Conservation (phyloP, 305 asterid genomes). For the Fraxinus angustifolia region DNA sequence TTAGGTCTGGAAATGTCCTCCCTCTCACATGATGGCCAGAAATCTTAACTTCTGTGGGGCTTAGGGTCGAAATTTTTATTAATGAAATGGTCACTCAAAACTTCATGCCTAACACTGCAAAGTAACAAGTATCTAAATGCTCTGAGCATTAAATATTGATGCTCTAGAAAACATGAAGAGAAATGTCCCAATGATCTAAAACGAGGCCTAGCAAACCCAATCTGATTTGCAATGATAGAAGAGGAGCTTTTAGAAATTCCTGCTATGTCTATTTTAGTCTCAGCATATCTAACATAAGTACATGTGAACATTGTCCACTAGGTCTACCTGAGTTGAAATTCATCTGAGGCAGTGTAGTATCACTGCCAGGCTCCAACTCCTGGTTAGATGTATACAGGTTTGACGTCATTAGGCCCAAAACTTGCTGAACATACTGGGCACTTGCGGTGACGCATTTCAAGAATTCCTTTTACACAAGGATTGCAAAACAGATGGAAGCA, state of each 20-base stretch:
- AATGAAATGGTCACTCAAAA: conserved; percentile 21
- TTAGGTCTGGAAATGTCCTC: not conserved
- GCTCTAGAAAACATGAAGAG: not conserved
- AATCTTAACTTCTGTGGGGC: conserved; percentile 9
- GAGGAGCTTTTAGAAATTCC: conserved; percentile 22
- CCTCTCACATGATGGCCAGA: conserved; percentile 11
- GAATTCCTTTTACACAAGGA: conserved; percentile 70
- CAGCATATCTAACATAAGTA: conserved; percentile 22
- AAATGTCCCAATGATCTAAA: conserved; percentile 24
- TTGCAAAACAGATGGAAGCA: conserved; percentile 96
- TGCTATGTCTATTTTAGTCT: conserved; percentile 11
- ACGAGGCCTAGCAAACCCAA: conserved; percentile 18
- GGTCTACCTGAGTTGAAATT: not conserved
- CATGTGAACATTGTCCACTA: conserved; percentile 19
- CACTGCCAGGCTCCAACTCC: conserved; percentile 16
- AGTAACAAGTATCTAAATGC: conserved; percentile 16
- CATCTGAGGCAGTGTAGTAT: conserved; percentile 15
- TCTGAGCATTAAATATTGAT: conserved; percentile 22
- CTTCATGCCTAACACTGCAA: conserved; percentile 24
- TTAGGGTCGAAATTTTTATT: conserved; percentile 11
- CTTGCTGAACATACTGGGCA: conserved; percentile 90
- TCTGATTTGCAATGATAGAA: conserved; percentile 21
- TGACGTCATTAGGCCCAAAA: conserved; percentile 83
- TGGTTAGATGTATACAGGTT: conserved; percentile 84
- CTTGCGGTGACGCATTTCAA: conserved; percentile 83